Percentiles rank a stretch among this genome's conserved stretches.
Conservation (phyloP, 31 red algal genomes). For the Odonthalia washingtoniensis region DNA sequence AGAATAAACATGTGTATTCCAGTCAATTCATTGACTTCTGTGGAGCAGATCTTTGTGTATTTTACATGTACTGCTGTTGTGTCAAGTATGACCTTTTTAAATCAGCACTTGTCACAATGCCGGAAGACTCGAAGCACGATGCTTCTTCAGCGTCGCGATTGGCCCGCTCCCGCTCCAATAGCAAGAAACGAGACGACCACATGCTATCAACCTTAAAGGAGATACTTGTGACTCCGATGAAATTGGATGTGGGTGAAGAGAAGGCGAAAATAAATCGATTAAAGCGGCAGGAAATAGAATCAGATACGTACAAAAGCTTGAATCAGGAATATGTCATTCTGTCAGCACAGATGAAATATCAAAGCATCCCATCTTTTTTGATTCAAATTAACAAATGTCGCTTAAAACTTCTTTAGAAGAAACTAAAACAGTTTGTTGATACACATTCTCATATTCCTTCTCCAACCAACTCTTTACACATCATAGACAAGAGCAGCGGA, state of each 20-base stretch:
- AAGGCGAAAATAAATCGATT: background rate
- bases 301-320: background rate
- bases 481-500: background rate
- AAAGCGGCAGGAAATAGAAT: background rate
- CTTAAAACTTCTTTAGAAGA: background rate
- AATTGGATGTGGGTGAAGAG: background rate
- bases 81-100: background rate
- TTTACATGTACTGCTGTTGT: background rate
- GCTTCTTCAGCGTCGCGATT: background rate
- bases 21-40: background rate
- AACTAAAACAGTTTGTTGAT: background rate
- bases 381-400: background rate
- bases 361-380: background rate
- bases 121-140: background rate
- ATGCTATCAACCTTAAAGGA: background rate
- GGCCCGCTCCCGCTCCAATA: background rate
- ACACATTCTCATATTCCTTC: background rate
- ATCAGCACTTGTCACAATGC: background rate
- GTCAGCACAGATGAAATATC: background rate
- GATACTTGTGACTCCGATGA: background rate
- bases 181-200: background rate
- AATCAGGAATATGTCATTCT: background rate
- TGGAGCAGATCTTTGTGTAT: background rate
- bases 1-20: background rate
- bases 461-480: background rate